Conservation (phyloP, 352 stramenopile genomes). For the Saprolegnia parasitica region DNA sequence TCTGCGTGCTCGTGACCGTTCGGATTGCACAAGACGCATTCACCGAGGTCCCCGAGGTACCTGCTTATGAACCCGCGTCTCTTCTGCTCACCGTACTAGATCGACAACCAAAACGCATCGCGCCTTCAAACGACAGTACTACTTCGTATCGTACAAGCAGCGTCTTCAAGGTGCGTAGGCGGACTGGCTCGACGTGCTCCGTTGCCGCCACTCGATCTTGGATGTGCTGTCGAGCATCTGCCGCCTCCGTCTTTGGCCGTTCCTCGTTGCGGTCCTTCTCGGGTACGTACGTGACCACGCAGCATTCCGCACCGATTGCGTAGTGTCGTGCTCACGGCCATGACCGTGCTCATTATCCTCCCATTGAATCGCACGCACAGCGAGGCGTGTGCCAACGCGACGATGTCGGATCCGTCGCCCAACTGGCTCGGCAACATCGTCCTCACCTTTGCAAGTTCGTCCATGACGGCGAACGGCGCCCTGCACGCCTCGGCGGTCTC, state of each 20-base stretch:
- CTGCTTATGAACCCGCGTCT: neutral
- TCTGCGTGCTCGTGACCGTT: neutral
- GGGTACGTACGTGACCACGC: no score
- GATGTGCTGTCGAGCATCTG: neutral
- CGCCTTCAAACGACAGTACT: slow-evolving; percentile 7
- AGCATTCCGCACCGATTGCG: neutral
- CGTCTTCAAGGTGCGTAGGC: neutral
- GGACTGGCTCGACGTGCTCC: slow-evolving; percentile 11
- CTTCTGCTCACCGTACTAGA: neutral
- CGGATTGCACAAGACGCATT: neutral
- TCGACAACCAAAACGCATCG: slow-evolving; percentile 17
- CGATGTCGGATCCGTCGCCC: neutral
- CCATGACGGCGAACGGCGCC: neutral
- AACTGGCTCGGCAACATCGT: neutral
- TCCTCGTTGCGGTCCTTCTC: neutral
- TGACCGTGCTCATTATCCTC: neutral
- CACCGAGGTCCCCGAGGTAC: slow-evolving; percentile 10
- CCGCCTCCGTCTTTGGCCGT: neutral
- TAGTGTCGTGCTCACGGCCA: neutral
- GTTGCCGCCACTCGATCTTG: neutral
- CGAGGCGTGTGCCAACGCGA: neutral
- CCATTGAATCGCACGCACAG: slow-evolving; percentile 11
- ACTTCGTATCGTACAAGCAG: neutral
- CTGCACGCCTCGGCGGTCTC: neutral
- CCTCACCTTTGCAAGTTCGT: neutral